phyloP scores from a whole-genome alignment of 495 filamentous ascomycete species.

The Hamigera avellanea region DNA sequence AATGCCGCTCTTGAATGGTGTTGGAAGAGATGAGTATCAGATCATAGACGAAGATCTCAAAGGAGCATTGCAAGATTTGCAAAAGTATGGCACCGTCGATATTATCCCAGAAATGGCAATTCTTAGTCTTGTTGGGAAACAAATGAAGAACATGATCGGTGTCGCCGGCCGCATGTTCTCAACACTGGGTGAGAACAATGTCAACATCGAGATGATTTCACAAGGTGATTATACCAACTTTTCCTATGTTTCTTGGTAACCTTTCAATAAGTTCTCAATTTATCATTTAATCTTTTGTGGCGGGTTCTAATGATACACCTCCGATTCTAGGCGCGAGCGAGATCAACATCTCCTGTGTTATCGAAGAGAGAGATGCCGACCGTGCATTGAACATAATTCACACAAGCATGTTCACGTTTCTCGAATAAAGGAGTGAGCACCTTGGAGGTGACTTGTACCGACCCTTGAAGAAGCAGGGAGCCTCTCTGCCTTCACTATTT shows the following conservation, averaged over 20 bases:
- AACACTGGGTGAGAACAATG: slow-evolving; percentile 72
- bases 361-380: slow-evolving; percentile 79
- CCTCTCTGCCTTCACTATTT: no score
- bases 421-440: slow-evolving; percentile 24
- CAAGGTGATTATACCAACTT: slow-evolving; percentile 57
- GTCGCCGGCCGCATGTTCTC: slow-evolving; percentile 84
- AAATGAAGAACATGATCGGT: slow-evolving; percentile 92
- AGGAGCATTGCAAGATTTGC: slow-evolving; percentile 55
- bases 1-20: slow-evolving; percentile 37
- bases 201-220: slow-evolving; percentile 97
- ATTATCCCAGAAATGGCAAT: slow-evolving; percentile 83
- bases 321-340: slow-evolving; percentile 69
- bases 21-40: slow-evolving; percentile 49
- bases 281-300: background rate
- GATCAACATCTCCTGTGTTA: slow-evolving; percentile 97
- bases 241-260: slow-evolving; percentile 4
- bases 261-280: slow-evolving; percentile 3
- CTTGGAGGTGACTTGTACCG: no score
- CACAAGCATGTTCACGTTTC: slow-evolving; percentile 70
- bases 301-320: background rate
- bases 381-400: slow-evolving; percentile 91
- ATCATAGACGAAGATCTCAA: slow-evolving; percentile 54
- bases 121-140: slow-evolving; percentile 77
- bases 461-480: no score
- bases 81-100: slow-evolving; percentile 72